phyloP scores from a whole-genome alignment of 495 filamentous ascomycete genomes.

The Chaetomium tenue region DNA sequence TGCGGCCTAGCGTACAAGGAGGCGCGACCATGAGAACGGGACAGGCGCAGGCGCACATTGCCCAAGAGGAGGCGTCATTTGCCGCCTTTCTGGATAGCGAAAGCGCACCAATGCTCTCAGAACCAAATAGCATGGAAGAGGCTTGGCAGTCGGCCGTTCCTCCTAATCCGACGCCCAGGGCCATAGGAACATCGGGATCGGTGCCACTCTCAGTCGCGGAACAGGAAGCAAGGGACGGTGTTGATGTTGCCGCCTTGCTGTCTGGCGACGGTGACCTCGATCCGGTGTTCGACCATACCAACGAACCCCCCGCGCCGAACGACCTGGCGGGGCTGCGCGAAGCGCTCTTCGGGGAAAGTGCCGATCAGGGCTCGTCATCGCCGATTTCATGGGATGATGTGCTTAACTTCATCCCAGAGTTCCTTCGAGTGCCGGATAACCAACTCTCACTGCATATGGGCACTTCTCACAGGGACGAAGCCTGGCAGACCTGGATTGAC shows the following conservation, averaged over 20 bases:
- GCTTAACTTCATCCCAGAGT: constrained; percentile 46
- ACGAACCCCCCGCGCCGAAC: constrained; percentile 21
- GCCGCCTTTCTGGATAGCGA: constrained; percentile 45
- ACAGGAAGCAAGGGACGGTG: constrained; percentile 44
- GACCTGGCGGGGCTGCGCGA: constrained; percentile 35
- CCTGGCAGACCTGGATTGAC: constrained; percentile 46
- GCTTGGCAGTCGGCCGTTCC: constrained; percentile 19
- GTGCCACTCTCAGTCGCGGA: constrained; percentile 30
- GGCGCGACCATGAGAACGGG: constrained; percentile 25
- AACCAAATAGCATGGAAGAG: constrained; percentile 24
- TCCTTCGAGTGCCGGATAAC: constrained; percentile 22
- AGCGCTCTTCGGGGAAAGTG: constrained; percentile 38
- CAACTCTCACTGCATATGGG: constrained; percentile 34
- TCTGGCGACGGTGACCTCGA: constrained; percentile 28
- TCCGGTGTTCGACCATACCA: constrained; percentile 24
- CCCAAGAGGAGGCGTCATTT: constrained; percentile 44
- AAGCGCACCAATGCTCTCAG: constrained; percentile 27
- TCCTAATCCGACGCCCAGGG: neutral
- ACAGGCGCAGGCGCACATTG: constrained; percentile 38
- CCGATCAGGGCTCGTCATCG: constrained; percentile 9
- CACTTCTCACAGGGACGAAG: constrained; percentile 39
- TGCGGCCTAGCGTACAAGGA: constrained; percentile 59
- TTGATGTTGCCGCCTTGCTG: constrained; percentile 46
- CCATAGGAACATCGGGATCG: neutral
- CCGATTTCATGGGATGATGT: constrained; percentile 39